Evolutionary conservation across 2,329 filamentous ascomycete species (phyloP), one percentile per base, ranked within the genome.

Genomic region (Teratosphaeria pseudoeucalypti): DNA sequence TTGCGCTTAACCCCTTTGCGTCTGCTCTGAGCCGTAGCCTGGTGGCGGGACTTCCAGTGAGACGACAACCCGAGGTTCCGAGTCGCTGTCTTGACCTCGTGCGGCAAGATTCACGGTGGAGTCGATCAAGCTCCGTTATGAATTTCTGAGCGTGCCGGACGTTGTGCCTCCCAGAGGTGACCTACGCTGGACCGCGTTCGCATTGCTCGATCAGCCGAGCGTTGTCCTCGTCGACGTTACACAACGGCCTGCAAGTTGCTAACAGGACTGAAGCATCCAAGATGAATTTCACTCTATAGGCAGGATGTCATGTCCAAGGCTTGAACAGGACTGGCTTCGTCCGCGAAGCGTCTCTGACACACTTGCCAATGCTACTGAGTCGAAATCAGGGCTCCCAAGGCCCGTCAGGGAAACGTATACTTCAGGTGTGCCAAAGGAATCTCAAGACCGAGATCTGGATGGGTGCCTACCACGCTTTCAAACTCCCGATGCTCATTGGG

Each of bases 291-390:
- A 7, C 43, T 71, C 1, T 71, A 68, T 53, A 62, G 59, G 3
- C 59, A 62, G 34, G 65, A 70, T 29, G 64, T 71, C 10, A 66
- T 19, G 54, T 71, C 2, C 64, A 67, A 54, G 69, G 68, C 29
- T 60, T 67, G n/a, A 71, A 71, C 19, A 37, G 56, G 7, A 68
- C 69, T 12, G 69, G 68, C 12, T 54, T 57, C 1, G 68, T 65
- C 52, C 68, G 65, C 16, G 77, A 79, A 62, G 78, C 81, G 60
- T 81, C 79, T 58, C 66, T 81, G 27, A 74, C 73, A 11, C 76
- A 3, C 77, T 77, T 1, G 64, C 58, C 37, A 43, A 14, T n/a
- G 37, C 11, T n/a, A 43, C 11, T 43, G 23, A 23, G 23, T 14
- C 37, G 11, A n/a, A n/a, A 14, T 23, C 37, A 43, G 12, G 37